phyloP scores from a whole-genome alignment of 441 rosid genomes.

The Erysimum cheiri region DNA sequence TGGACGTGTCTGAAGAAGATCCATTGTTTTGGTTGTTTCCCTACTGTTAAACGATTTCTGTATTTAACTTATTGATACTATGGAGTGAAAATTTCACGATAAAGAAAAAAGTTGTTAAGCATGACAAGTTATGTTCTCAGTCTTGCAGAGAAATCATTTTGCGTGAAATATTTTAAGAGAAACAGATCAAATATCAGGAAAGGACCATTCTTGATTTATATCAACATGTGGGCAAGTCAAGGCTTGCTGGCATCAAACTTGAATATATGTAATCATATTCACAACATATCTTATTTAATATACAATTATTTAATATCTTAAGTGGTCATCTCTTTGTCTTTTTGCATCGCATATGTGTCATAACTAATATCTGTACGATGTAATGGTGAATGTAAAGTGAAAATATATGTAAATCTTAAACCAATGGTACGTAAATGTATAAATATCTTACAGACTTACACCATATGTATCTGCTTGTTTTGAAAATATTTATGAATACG shows the following conservation, averaged over 20 bases:
- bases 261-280: conserved; percentile 34
- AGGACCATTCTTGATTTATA: conserved; percentile 32
- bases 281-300: conserved; percentile 14
- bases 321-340: conserved; percentile 30
- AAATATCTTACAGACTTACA: background rate
- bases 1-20: conserved; percentile 27
- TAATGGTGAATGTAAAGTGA: conserved; percentile 2
- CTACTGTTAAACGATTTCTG: conserved; percentile 3
- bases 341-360: conserved; percentile 7
- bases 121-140: conserved; percentile 37
- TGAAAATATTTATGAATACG: background rate
- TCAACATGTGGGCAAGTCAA: conserved; percentile 41
- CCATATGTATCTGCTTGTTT: background rate
- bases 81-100: conserved; percentile 20
- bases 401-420: background rate
- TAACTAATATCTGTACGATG: conserved; percentile 28
- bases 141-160: conserved; percentile 33
- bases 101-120: conserved; percentile 30
- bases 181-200: conserved; percentile 34
- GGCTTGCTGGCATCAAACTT: conserved; percentile 31
- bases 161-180: background rate
- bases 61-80: conserved; percentile 4
- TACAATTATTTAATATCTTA: background rate
- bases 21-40: conserved; percentile 29
- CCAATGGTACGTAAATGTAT: background rate